Conservation (phyloP, 805 yeast genomes). For the Myxozyma monticola region DNA sequence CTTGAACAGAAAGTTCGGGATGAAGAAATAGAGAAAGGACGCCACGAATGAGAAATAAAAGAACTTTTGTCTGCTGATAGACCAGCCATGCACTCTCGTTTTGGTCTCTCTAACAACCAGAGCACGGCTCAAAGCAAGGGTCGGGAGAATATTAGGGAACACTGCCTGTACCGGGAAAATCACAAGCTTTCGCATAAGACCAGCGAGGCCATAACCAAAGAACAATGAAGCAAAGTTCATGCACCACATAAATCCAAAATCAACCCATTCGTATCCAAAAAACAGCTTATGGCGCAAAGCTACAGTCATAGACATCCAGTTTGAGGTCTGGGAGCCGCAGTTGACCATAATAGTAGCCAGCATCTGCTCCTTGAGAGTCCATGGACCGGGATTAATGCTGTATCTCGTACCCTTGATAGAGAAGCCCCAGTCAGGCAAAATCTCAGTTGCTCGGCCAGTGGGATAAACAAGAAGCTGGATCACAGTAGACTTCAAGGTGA, state of each 20-base stretch:
- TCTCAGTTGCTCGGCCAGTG: conserved; percentile 45
- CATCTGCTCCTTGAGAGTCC: no score
- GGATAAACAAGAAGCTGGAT: conserved; percentile 68
- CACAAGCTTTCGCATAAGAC: conserved; percentile 58
- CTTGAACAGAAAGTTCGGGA: conserved; percentile 62
- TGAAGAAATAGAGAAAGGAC: conserved; percentile 54
- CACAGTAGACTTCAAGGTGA: conserved; percentile 57
- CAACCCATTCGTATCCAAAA: conserved; percentile 35
- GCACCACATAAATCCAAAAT: conserved; percentile 54
- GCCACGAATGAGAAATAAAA: conserved; percentile 47
- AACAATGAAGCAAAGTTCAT: conserved; percentile 58
- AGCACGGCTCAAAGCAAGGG: conserved; percentile 52
- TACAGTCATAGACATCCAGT: conserved; percentile 19
- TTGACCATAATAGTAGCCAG: conserved; percentile 47
- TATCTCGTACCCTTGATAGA: conserved; percentile 39
- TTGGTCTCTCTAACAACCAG: conserved; percentile 45
- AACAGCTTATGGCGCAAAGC: conserved; percentile 8
- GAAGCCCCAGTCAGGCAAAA: conserved; percentile 25
- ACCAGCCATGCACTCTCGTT: conserved; percentile 59
- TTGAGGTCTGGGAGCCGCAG: conserved; percentile 21
- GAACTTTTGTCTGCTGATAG: conserved; percentile 52
- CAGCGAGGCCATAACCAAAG: conserved; percentile 68
- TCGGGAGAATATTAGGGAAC: conserved; percentile 56
- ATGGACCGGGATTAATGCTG: conserved; percentile 59
- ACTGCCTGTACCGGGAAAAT: conserved; percentile 48